Percentiles rank a stretch among this genome's conserved stretches.
These are phyloP conservation scores for Tetrahymena malaccensis DNA, from an alignment of 73 alveolate species.

Conservation along the genomic window DNA sequence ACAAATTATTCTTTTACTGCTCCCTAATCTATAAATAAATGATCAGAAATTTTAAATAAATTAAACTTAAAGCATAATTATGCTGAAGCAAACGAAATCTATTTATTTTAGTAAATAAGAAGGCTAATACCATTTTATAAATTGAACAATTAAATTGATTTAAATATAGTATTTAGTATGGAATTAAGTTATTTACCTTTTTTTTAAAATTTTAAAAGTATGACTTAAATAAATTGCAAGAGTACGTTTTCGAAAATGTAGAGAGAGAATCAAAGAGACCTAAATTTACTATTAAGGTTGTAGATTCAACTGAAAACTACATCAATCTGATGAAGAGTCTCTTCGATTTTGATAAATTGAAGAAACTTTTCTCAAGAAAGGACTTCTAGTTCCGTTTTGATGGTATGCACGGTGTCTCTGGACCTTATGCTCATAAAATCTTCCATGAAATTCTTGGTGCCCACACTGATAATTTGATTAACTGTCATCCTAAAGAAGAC, in stretches of 20 bases:
- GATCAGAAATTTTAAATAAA: neutral
- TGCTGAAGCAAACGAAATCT: too few relatives aligned
- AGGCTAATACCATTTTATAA: neutral
- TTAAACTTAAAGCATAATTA: too few relatives aligned
- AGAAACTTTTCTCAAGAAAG: conserved; percentile 64
- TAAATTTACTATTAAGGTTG: conserved; percentile 62
- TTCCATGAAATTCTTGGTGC: conserved; percentile 83
- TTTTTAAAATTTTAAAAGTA: neutral
- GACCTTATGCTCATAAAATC: conserved; percentile 92
- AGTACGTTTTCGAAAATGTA: conserved; percentile 50
- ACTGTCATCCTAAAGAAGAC: conserved; percentile 87
- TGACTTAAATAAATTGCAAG: conserved; percentile 29
- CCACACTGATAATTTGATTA: conserved; percentile 49
- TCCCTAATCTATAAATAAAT: too few relatives aligned
- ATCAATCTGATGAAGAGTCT: conserved; percentile 74
- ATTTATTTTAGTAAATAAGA: too few relatives aligned
- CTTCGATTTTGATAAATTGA: conserved; percentile 87
- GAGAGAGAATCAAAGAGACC: conserved; percentile 13
- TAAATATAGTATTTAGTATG: neutral
- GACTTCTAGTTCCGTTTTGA: conserved; percentile 90
- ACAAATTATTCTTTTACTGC: too few relatives aligned
- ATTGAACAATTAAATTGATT: too few relatives aligned
- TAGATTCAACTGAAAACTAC: conserved; percentile 78
- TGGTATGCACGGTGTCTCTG: conserved; percentile 96
- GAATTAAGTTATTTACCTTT: neutral